A percentile compares a stretch with the other conserved stretches of the same genome.
These are phyloP conservation scores for Camillea tinctor DNA, from an alignment of 2,329 filamentous ascomycete genomes.

Conservation along the genomic window DNA sequence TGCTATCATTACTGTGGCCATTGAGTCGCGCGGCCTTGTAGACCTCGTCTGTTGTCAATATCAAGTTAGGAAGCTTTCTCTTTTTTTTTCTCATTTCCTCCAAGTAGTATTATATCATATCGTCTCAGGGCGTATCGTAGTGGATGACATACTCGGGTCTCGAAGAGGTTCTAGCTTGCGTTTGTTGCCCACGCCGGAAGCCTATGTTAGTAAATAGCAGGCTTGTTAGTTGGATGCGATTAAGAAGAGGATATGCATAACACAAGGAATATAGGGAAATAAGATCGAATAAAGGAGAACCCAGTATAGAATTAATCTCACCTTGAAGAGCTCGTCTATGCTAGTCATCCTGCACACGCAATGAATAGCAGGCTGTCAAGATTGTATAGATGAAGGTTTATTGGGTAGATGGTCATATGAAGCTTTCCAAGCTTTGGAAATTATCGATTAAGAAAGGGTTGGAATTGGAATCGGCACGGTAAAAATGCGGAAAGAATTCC, in stretches of 20 bases:
- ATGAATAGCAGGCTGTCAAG: neutral
- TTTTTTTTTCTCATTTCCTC: too few relatives aligned
- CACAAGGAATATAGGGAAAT: constrained; percentile 2
- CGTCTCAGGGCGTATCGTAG: neutral
- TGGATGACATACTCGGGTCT: constrained; percentile 57
- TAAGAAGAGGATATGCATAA: neutral
- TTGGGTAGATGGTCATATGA: too few relatives aligned
- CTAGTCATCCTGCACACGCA: constrained; percentile 47
- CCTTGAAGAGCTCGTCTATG: constrained; percentile 61
- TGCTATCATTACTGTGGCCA: constrained; percentile 27
- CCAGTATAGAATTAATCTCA: constrained; percentile 17
- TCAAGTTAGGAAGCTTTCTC: neutral
- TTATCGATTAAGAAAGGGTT: neutral
- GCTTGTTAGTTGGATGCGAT: neutral
- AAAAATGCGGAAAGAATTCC: too few relatives aligned
- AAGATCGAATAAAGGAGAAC: neutral
- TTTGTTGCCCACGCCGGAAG: constrained; percentile 51
- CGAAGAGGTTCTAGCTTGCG: constrained; percentile 61
- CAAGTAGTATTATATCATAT: neutral
- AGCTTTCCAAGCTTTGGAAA: too few relatives aligned
- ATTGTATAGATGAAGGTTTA: too few relatives aligned
- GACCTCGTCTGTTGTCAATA: constrained; percentile 49
- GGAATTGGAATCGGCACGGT: neutral
- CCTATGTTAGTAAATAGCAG: constrained; percentile 7
- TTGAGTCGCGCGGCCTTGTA: constrained; percentile 63